Evolutionary conservation across 768 basidiomycete species (phyloP).

Genomic region (Gautieria morchelliformis): DNA sequence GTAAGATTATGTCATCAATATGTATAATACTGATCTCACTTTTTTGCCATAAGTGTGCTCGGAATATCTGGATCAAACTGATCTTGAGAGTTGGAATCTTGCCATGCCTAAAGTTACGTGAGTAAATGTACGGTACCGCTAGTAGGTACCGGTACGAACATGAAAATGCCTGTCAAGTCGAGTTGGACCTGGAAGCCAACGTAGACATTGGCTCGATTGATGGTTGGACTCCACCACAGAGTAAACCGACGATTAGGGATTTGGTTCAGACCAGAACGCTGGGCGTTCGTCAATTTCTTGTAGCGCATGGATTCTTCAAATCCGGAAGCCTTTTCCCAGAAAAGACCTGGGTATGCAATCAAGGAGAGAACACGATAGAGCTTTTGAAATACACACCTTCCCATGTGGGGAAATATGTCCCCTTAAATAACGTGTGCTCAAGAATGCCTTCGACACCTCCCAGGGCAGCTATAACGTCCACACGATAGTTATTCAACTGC

Average conservation of each 20-base stretch:
- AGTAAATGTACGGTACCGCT: not conserved
- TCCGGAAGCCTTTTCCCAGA: constrained; percentile 98
- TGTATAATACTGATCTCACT: constrained; percentile 43
- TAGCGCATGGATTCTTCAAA: constrained; percentile 96
- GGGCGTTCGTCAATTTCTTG: constrained; percentile 96
- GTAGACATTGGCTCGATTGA: constrained; percentile 98
- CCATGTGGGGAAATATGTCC: constrained; percentile 97
- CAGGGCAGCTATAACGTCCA: constrained; percentile 96
- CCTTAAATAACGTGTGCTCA: constrained; percentile 96
- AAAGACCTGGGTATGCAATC: constrained; percentile 43
- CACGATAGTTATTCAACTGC: constrained; percentile 97
- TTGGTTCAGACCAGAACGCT: constrained; percentile 94
- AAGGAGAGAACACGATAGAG: not conserved
- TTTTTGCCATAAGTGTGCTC: constrained; percentile 99
- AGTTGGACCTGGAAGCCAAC: constrained; percentile 99
- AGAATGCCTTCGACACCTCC: constrained; percentile 95
- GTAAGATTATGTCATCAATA: not conserved
- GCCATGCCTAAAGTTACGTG: constrained; percentile 58
- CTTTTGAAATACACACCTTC: constrained; percentile 43
- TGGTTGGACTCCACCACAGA: constrained; percentile 98
- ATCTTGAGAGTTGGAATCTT: constrained; percentile 98
- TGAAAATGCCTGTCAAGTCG: constrained; percentile 95
- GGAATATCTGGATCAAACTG: constrained; percentile 99
- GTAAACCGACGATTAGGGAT: constrained; percentile 99
- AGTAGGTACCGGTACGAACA: constrained; percentile 33